Conservation (phyloP, 2,329 filamentous ascomycete genomes). For the Alternaria solani region DNA sequence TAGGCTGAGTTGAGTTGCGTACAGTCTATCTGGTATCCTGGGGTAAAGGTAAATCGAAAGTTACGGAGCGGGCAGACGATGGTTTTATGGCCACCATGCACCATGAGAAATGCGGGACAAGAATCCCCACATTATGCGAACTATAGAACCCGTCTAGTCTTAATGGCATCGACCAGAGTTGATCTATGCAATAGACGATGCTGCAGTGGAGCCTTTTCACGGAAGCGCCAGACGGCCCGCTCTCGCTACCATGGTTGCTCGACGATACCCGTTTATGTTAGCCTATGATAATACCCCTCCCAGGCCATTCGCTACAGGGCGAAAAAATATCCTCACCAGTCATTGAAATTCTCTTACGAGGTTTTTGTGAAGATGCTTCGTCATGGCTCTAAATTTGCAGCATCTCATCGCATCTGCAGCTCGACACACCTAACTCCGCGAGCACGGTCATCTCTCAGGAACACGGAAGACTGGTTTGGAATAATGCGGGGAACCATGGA, state of each 20-base stretch:
- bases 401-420: neutral
- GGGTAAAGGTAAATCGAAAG: neutral
- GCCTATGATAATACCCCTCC: neutral
- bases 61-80: neutral
- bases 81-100: slow-evolving; percentile 1
- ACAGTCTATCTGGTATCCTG: neutral
- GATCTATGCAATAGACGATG: slow-evolving; percentile 1
- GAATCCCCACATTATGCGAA: neutral
- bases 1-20: neutral
- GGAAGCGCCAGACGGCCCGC: slow-evolving; percentile 12
- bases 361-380: neutral
- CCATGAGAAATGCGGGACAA: neutral
- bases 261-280: neutral
- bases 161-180: neutral
- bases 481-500: neutral
- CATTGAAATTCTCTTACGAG: too few relatives aligned
- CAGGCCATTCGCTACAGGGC: neutral
- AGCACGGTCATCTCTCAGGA: too few relatives aligned
- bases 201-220: slow-evolving; percentile 4
- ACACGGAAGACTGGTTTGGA: neutral
- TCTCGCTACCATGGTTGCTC: slow-evolving; percentile 15
- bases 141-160: neutral
- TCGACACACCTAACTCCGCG: neutral
- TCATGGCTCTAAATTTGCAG: neutral
- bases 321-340: neutral